phyloP scores from a whole-genome alignment of 768 basidiomycete genomes.

The Postia placenta region DNA sequence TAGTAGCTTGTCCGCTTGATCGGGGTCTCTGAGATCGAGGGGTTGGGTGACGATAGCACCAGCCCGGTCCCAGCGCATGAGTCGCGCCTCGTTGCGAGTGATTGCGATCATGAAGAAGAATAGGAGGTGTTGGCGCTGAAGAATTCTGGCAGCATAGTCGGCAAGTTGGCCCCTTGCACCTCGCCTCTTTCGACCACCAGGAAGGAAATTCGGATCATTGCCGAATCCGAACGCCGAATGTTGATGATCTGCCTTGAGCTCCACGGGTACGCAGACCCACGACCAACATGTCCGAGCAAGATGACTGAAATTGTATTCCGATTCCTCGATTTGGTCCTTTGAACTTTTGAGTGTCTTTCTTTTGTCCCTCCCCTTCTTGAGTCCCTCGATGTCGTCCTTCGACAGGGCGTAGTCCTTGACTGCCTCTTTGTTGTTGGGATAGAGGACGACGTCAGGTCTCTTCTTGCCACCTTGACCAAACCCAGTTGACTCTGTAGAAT shows the following conservation, averaged over 20 bases:
- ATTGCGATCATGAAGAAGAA: slow-evolving; percentile 1
- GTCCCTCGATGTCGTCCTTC: neutral
- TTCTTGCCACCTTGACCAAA: neutral
- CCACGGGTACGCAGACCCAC: neutral
- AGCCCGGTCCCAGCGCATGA: neutral
- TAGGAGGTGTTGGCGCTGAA: neutral
- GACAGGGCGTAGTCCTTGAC: neutral
- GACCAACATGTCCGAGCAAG: neutral
- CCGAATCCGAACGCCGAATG: neutral
- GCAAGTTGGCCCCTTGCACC: neutral
- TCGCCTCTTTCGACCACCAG: neutral
- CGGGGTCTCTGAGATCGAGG: neutral
- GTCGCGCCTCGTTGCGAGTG: neutral
- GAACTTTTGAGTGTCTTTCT: too few species aligned
- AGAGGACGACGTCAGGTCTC: neutral
- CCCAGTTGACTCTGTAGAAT: neutral
- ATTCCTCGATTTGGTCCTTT: neutral
- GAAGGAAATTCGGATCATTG: neutral
- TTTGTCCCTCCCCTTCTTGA: too few species aligned
- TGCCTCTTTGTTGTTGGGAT: neutral
- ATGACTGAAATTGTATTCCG: neutral
- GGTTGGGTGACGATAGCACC: neutral
- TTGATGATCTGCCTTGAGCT: neutral
- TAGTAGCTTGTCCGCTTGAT: neutral
- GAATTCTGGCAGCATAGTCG: neutral